Base-by-base conservation (phyloP, 2,329 filamentous ascomycete species). In the Scolecobasidium constrictum region DNA sequence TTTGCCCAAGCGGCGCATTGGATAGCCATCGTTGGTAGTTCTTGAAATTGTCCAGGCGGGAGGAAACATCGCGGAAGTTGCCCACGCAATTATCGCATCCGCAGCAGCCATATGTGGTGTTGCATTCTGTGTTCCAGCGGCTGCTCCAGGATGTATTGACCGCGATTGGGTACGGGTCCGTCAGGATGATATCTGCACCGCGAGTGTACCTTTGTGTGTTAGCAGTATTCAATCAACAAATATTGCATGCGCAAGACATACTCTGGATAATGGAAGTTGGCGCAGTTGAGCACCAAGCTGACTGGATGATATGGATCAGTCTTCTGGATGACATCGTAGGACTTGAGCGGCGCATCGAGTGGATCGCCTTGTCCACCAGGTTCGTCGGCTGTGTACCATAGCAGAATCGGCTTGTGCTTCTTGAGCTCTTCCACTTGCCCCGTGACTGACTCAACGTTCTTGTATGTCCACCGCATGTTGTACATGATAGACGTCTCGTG, bases 221-320 rank as follows among this genome's bases (percentile, higher is more conserved):
- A n/a, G n/a, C n/a, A n/a, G n/a, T n/a, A n/a, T n/a, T n/a, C n/a
- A n/a, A n/a, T n/a, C n/a, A n/a, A n/a, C n/a, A n/a, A n/a, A n/a
- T n/a, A n/a, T n/a, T n/a, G n/a, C n/a, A n/a, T n/a, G n/a, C n/a
- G n/a, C n/a, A n/a, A n/a, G n/a, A n/a, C n/a, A n/a, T n/a, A n/a
- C 11, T 69, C 57, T 2, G 58, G 56, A 53, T 75, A 80, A 57
- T 77, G 69, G 58, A 75, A 79, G 57, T 80, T 71, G 43, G 69
- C 65, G 62, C 77, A 80, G 58, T 79, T 80, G 35, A 81, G 65
- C 2, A 70, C 71, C 3, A 78, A 60, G 2, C 69, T 70, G 2
- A 77, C 68, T 0, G 76, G 75, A 57, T 80, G 77, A 56, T 79
- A 80, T 0, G 71, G 72, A 55, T 81, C 77, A 2, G 77, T 55